Evolutionary conservation across 352 stramenopile genomes (phyloP), one percentile per base, ranked within the genome.

Genomic region (Pilasporangium apinafurcum): DNA sequence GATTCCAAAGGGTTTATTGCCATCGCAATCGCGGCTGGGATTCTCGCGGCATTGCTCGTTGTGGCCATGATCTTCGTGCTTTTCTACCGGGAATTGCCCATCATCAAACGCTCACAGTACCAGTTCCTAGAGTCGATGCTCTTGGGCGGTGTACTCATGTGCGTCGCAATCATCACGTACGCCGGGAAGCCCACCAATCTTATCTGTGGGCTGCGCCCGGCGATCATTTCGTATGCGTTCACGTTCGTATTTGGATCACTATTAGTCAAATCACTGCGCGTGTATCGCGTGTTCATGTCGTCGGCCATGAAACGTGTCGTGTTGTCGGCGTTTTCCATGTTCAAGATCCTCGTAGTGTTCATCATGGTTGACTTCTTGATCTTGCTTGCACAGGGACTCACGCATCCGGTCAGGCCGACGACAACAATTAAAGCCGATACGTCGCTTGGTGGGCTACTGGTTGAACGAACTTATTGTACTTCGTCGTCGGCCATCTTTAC

Each of bases 51-150:
- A 21, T 8, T 65, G 4, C 49, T 75, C 40, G 8, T 73, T 6
- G 33, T 35, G 9, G 32, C 35, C 9, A 60, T 66, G 0, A 47
- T 39, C 3, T 66, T 80, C 16, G 65, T 83, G 3, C 45, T 62
- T 8, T 37, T 47, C 9, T 53, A 68, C 28, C 68, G 73, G 1
- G 33, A 71, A 0, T 44, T 50, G 13, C 65, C 73, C 1, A 63
- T 83, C 22, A 60, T 86, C 45, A 86, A 86, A 44, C 68, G 77
- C 14, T 85, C 73, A 0, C 77, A 89, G 51, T 84, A 62, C 41
- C 66, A 86, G 39, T 68, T 89, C 22, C 43, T 89, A 0, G 36
- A 72, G 14, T 46, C 68, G 8, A 67, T 86, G 53, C 31, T 89
- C 3, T 47, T 66, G 7, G 77, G 74, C 1, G 69, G 60, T 5